Conservation (phyloP, 176 grass and related monocot species). For the Carex myosuroides region DNA sequence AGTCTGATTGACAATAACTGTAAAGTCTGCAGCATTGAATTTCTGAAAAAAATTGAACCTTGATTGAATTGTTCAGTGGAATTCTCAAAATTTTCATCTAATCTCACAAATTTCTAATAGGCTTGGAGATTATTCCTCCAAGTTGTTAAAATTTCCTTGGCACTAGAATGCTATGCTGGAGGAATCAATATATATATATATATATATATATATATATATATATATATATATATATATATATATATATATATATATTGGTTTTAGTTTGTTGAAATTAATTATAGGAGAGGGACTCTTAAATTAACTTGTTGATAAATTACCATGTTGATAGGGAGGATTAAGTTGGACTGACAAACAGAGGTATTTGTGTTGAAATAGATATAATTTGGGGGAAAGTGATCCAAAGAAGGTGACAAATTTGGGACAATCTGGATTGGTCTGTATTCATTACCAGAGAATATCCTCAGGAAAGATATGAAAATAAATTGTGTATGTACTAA, state of each 20-base stretch:
- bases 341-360: neutral
- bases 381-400: neutral
- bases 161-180: neutral
- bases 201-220: no score
- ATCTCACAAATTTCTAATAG: no score
- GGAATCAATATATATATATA: neutral
- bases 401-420: neutral
- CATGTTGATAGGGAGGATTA: neutral
- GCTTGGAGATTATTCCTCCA: neutral
- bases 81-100: no score
- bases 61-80: no score
- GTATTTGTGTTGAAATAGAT: neutral
- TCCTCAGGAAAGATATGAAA: no score
- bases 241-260: no score
- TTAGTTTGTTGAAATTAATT: neutral
- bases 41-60: no score
- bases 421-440: neutral
- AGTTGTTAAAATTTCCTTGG: neutral
- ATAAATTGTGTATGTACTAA: no score
- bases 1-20: no score
- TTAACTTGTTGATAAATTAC: neutral
- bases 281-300: neutral
- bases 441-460: no score
- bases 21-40: no score
- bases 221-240: no score